These are phyloP conservation scores for Wallacemonas sp. DNA, from an alignment of 208 protist species.

Conservation along the genomic window DNA sequence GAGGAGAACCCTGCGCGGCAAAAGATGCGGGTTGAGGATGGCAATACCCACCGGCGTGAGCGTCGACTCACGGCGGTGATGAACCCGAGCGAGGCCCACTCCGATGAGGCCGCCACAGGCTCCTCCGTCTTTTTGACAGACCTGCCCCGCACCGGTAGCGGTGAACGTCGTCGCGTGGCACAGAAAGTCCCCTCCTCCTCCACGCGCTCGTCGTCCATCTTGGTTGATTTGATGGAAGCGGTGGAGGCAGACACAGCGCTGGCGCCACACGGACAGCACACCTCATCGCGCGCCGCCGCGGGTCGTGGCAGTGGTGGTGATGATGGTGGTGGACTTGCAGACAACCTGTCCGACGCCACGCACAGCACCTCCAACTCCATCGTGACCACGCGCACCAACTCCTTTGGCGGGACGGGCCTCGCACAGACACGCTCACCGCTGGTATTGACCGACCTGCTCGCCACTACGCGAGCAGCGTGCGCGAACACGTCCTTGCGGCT, in stretches of 20 bases:
- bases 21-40: too few relatives aligned
- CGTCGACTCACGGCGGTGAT: slow-evolving; percentile 3
- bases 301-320: not conserved
- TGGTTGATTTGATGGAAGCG: too few relatives aligned
- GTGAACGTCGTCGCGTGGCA: too few relatives aligned
- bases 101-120: not conserved
- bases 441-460: too few relatives aligned
- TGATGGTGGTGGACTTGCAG: not conserved
- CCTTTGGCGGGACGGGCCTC: not conserved
- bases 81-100: not conserved
- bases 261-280: not conserved
- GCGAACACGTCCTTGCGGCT: too few relatives aligned
- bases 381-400: not conserved
- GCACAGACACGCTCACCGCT: too few relatives aligned
- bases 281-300: not conserved
- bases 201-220: too few relatives aligned
- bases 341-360: not conserved
- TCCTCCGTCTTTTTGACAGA: slow-evolving; percentile 9
- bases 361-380: not conserved
- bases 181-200: too few relatives aligned
- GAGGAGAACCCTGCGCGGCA: not conserved
- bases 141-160: not conserved
- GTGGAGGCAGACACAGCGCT: too few relatives aligned
- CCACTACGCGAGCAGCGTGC: too few relatives aligned
- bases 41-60: not conserved